Base-by-base conservation (phyloP, 225 moss, liverwort and hornwort species). In the Rhytidiadelphus loreus region DNA sequence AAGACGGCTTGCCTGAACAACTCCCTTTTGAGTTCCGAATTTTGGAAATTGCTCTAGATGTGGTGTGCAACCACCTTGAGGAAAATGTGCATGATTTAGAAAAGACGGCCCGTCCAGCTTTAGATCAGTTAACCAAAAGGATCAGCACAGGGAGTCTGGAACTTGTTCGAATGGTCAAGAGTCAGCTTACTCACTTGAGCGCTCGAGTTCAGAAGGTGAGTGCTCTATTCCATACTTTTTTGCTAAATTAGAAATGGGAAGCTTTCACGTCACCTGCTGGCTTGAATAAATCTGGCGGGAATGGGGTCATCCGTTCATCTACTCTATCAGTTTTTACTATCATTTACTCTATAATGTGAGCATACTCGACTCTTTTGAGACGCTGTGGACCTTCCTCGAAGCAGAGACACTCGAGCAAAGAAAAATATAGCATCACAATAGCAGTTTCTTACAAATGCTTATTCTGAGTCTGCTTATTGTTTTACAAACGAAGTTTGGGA, bases 21-120 rank as follows among this genome's bases (percentile, higher is more conserved):
- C 95, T 97, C 81, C 99, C 99, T 79, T 99, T 99, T 79, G 99
- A 99, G 89, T 99, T 99, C 85, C 96, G 94, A 85, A 91, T 97
- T 62, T 77, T 99, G 88, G 99, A 99, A 93, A 90, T 97, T 87
- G 95, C 95, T 73, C 95, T 99, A 82, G 99, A 96, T 92, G 95
- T 96, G 39, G 96, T 99, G 59, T 99, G 97, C 90, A 92, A 93
- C 75, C 95, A 92, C 69, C 92, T 99, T 69, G 96, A 96, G 74
- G 85, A 73, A 64, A 92, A 89, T 66, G 99, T 96, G 61, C 86
- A 82, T 69, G 94, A 94, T 24, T 89, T 99, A 89, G 96, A 96
- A 76, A 90, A 89, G 53, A 92, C 84, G 81, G 97, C 96, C 53
- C 95, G 96, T 90, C 96, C 96, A 43, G 96, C 94, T 70, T 90